Conservation (phyloP, 805 yeast species). For the Kodamaea leandrae region DNA sequence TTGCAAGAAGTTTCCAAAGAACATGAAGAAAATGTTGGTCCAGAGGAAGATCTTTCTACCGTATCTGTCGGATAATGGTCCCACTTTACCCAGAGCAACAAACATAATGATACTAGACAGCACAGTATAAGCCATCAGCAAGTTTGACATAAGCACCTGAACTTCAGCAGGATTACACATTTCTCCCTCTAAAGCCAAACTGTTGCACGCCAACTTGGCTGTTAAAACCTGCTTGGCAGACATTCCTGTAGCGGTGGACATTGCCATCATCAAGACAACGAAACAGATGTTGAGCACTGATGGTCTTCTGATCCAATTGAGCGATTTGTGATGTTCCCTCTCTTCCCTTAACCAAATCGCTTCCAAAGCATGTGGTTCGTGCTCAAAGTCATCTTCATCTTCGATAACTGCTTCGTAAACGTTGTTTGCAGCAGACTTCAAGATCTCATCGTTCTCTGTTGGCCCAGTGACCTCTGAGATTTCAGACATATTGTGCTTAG, state of each 20-base stretch:
- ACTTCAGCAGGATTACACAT: slow-evolving; percentile 32
- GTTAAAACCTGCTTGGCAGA: slow-evolving; percentile 40
- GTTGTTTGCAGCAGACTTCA: slow-evolving; percentile 34
- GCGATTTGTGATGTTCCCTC: slow-evolving; percentile 21
- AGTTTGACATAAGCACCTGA: slow-evolving; percentile 43
- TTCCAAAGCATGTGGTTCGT: slow-evolving; percentile 38
- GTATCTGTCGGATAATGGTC: slow-evolving; percentile 36
- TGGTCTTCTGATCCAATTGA: slow-evolving; percentile 60
- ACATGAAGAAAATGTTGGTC: slow-evolving; percentile 16
- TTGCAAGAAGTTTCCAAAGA: slow-evolving; percentile 22
- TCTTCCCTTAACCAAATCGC: slow-evolving; percentile 43
- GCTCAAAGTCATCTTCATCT: slow-evolving; percentile 33
- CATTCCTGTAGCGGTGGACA: slow-evolving; percentile 38
- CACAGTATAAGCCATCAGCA: slow-evolving; percentile 46
- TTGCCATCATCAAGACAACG: slow-evolving; percentile 40
- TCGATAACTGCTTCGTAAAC: slow-evolving; percentile 42
- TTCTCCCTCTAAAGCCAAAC: slow-evolving; percentile 14
- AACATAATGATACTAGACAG: slow-evolving; percentile 45
- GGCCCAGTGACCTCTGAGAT: not conserved
- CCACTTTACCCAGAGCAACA: slow-evolving; percentile 54
- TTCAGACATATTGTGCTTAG: not conserved
- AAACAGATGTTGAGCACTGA: slow-evolving; percentile 49
- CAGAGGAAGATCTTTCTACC: slow-evolving; percentile 33
- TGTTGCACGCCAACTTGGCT: slow-evolving; percentile 30
- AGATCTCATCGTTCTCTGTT: slow-evolving; percentile 1